Percentiles rank a stretch among this genome's conserved stretches.
Conservation (phyloP, 2,329 filamentous ascomycete genomes). For the Colletotrichum acutatum region DNA sequence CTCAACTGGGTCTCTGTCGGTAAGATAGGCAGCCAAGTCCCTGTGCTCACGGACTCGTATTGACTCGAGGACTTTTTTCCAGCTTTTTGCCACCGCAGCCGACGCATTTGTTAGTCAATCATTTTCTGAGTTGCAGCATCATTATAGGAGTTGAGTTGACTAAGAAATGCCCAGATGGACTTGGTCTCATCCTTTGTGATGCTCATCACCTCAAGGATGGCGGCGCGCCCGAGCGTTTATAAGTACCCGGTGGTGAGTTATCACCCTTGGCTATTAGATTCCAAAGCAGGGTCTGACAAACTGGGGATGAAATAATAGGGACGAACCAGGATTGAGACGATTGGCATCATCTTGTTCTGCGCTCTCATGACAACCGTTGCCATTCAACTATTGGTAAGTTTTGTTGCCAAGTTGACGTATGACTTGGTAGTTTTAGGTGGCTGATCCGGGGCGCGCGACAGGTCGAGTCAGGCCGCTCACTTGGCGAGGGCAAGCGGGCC, state of each 20-base stretch:
- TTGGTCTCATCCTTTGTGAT: conserved; percentile 73
- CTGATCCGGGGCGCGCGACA: conserved; percentile 39
- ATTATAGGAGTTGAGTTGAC: conserved; percentile 38
- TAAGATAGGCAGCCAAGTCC: conserved; percentile 9
- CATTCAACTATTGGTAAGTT: conserved; percentile 66
- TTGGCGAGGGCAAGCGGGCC: conserved; percentile 56
- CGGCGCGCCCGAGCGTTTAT: conserved; percentile 68
- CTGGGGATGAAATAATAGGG: conserved; percentile 49
- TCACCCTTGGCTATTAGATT: background rate
- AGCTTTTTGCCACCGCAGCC: conserved; percentile 72
- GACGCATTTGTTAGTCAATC: conserved; percentile 65
- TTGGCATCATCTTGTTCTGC: conserved; percentile 74
- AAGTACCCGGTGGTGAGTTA: conserved; percentile 67
- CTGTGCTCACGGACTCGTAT: conserved; percentile 1
- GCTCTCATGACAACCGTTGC: conserved; percentile 75
- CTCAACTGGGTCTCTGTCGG: conserved; percentile 67
- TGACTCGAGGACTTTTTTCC: conserved; percentile 21
- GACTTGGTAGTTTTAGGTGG: conserved; percentile 30
- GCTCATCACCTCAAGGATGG: conserved; percentile 68
- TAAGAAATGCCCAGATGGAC: conserved; percentile 58
- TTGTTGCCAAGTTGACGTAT: conserved; percentile 33
- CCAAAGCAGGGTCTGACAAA: conserved; percentile 1
- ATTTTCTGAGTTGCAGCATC: background rate
- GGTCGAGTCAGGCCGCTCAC: conserved; percentile 65
- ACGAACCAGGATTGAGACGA: conserved; percentile 70